Percentiles rank a stretch among this genome's conserved stretches.
Conservation (phyloP, 345 rosid species). For the Abelmoschus esculentus region DNA sequence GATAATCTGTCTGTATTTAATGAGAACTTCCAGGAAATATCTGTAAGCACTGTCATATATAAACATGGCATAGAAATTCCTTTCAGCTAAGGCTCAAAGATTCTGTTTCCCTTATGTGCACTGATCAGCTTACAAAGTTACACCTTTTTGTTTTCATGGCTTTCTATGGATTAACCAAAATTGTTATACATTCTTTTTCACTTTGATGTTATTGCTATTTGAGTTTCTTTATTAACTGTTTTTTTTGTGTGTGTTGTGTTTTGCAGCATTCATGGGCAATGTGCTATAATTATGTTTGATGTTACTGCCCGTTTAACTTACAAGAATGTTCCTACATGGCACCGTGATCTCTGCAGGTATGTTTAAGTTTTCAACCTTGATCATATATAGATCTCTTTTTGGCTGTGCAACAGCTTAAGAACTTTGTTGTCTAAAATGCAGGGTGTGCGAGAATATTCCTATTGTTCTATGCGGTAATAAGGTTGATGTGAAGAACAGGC, state of each 20-base stretch:
- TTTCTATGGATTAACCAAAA: too few species aligned
- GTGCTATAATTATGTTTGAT: slow-evolving; percentile 21
- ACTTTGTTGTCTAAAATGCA: slow-evolving; percentile 11
- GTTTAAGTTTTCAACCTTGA: neutral
- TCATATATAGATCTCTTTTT: neutral
- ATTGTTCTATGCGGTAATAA: slow-evolving; percentile 92
- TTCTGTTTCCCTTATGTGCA: neutral
- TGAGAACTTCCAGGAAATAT: neutral
- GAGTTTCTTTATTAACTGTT: neutral
- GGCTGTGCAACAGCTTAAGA: neutral
- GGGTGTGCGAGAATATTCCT: slow-evolving; percentile 90
- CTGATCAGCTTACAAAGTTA: neutral
- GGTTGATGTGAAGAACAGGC: slow-evolving; percentile 94
- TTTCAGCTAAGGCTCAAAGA: neutral
- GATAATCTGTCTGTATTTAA: neutral
- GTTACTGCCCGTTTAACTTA: slow-evolving; percentile 76
- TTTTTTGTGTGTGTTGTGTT: neutral
- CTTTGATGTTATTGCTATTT: neutral
- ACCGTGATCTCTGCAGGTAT: slow-evolving; percentile 87
- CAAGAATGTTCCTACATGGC: slow-evolving; percentile 99
- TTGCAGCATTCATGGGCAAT: slow-evolving; percentile 94
- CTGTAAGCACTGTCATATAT: too few species aligned
- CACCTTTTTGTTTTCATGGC: too few species aligned
- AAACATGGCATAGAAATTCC: neutral
- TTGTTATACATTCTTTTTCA: neutral